phyloP scores from a whole-genome alignment of 306 rosid genomes.

The Medicago ruthenica region DNA sequence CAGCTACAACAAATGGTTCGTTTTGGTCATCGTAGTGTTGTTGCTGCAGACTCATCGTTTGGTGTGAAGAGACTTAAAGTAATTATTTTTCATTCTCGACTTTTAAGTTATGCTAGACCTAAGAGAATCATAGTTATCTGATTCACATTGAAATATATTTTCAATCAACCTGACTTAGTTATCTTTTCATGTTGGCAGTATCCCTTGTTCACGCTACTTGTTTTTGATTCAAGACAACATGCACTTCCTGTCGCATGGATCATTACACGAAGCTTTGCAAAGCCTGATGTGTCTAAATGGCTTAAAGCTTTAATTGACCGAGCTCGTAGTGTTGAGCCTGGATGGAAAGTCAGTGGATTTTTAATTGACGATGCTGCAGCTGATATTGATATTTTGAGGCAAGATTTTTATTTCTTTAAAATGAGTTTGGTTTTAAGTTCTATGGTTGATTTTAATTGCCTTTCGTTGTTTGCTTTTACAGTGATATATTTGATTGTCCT shows the following conservation, averaged over 20 bases:
- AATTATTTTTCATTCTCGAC: constrained; percentile 28
- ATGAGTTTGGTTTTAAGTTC: constrained; percentile 32
- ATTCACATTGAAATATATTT: constrained; percentile 13
- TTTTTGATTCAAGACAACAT: constrained; percentile 95
- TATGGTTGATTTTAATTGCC: constrained; percentile 13
- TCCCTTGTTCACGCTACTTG: constrained; percentile 90
- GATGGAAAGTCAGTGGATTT: constrained; percentile 87
- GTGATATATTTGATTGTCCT: constrained; percentile 85
- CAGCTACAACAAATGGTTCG: constrained; percentile 94
- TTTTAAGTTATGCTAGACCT: constrained; percentile 20
- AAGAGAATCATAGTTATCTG: neutral
- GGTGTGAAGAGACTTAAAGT: constrained; percentile 94
- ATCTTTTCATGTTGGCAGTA: constrained; percentile 68
- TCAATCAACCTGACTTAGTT: constrained; percentile 31
- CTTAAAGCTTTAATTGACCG: constrained; percentile 73
- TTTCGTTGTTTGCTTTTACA: constrained; percentile 51
- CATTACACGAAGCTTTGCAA: constrained; percentile 90
- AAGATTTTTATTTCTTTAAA: constrained; percentile 46
- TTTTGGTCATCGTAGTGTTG: constrained; percentile 83
- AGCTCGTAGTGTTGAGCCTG: constrained; percentile 75
- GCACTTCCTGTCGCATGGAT: constrained; percentile 97
- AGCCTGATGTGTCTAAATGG: constrained; percentile 86
- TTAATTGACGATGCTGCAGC: constrained; percentile 89
- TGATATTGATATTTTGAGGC: constrained; percentile 87
- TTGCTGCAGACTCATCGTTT: constrained; percentile 89